Conservation (phyloP, 2,329 filamentous ascomycete species). For the Thermothelomyces thermophilus region DNA sequence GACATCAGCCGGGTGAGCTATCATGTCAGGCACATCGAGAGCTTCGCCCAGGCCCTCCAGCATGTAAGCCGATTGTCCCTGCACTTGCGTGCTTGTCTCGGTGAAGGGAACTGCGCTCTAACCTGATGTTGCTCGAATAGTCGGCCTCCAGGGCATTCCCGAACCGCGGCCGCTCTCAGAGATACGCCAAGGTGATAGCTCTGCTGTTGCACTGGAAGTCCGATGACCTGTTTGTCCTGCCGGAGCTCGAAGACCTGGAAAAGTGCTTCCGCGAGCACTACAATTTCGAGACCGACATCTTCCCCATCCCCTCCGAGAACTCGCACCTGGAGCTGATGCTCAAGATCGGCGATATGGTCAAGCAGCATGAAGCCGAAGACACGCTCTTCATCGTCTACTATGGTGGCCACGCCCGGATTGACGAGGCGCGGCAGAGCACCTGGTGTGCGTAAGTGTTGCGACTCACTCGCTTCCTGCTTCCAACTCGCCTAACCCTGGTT, state of each 20-base stretch:
- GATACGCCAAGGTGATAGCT: conserved; percentile 50
- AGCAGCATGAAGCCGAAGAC: conserved; percentile 48
- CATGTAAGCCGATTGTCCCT: conserved; percentile 37
- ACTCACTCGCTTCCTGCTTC: conserved; percentile 11
- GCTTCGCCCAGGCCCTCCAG: conserved; percentile 49
- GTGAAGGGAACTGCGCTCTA: neutral
- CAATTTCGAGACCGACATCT: conserved; percentile 51
- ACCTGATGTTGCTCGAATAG: conserved; percentile 29
- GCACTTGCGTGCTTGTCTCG: neutral
- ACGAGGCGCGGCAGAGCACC: conserved; percentile 53
- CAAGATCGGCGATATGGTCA: conserved; percentile 49
- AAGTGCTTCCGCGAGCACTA: conserved; percentile 50
- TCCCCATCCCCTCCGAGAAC: conserved; percentile 52
- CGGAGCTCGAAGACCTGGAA: conserved; percentile 51
- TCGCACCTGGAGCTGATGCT: conserved; percentile 53
- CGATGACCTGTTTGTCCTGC: conserved; percentile 52
- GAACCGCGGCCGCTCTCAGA: conserved; percentile 45
- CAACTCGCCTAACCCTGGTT: neutral
- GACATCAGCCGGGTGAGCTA: conserved; percentile 53
- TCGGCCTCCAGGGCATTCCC: conserved; percentile 51
- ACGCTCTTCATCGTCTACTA: conserved; percentile 55
- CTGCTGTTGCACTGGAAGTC: conserved; percentile 52
- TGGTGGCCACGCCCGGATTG: conserved; percentile 53
- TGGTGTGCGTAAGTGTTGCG: conserved; percentile 49
- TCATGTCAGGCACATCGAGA: conserved; percentile 50